Evolutionary conservation across 2,329 filamentous ascomycete species (phyloP), one percentile per base, ranked within the genome.

Genomic region (Magnaporthiopsis incrustans): DNA sequence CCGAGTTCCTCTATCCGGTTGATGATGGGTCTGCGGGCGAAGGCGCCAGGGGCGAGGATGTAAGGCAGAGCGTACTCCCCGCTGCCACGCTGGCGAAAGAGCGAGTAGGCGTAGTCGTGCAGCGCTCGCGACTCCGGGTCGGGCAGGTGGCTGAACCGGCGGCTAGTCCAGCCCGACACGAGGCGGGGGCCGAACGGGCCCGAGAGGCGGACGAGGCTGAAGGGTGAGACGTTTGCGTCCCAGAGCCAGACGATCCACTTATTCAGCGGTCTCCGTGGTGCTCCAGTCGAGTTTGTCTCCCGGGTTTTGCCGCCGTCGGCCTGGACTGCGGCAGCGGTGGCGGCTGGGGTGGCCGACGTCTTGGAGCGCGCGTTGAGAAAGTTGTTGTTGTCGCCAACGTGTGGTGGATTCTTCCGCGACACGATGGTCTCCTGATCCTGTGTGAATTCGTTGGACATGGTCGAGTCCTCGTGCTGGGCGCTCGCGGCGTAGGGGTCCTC

Each of bases 201-300:
- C 1, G 91, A 84, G 81, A 92, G 89, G 66, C 95, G 90, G 18
- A 99, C 86, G 61, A 99, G 80, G 68, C 89, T 94, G 76, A 99
- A 99, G 8, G 95, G 95, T 0, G 93, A 97, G 67, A 98, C 86
- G 73, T 99, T 99, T 69, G 92, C 90, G 69, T 99, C 95, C 95
- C 95, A 99, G 5, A 99, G 85, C 78, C 93, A 97, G 64, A 88
- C 87, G 26, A 98, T 80, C 93, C 94, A 97, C 75, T 89, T 87
- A 0, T 93, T 92, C 3, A 95, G 76, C 2, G 87, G 89, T 18
- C 85, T 77, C 68, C 79, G 65, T 91, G 15, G 90, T 90, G 0
- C 89, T 91, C 65, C 88, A 81, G 73, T 89, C 95, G 27, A 67
- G 65, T 65, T 74, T 67, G 44, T 53, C 18, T 53, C 44, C 3